Conservation (phyloP, 305 asterid species). For the Fraxinus albicans region DNA sequence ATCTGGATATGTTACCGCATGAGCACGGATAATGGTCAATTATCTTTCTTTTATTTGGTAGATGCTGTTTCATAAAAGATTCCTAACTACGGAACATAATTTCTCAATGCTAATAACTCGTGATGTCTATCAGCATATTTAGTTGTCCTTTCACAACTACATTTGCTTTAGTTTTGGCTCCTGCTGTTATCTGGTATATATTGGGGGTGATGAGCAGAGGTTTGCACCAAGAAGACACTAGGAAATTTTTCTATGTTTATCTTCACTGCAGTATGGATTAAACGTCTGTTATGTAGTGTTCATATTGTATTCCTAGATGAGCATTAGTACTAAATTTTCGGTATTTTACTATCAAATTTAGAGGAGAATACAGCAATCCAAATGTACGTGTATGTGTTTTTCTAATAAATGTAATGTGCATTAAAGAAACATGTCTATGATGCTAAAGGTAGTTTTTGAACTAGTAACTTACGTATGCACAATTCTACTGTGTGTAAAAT, state of each 20-base stretch:
- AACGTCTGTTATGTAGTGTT: background rate
- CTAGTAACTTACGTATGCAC: background rate
- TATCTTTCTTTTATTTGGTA: background rate
- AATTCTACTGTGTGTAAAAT: background rate
- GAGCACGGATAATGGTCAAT: background rate
- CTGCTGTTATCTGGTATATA: background rate
- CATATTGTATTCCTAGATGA: background rate
- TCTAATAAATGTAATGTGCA: background rate
- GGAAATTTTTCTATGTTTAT: background rate
- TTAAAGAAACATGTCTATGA: background rate
- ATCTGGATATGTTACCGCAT: background rate
- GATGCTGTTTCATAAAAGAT: background rate
- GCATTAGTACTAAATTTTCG: background rate
- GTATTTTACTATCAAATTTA: background rate
- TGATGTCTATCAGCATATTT: background rate
- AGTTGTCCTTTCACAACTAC: background rate
- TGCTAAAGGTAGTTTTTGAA: background rate
- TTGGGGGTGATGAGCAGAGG: background rate
- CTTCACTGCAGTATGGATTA: background rate
- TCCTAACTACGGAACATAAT: background rate
- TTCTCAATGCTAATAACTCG: background rate
- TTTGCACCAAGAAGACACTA: background rate
- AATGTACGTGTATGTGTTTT: background rate
- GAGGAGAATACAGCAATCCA: background rate
- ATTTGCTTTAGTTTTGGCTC: background rate